Evolutionary conservation across 116 monocot species (phyloP), one percentile per base, ranked within the genome.

Genomic region (Papilionanthe hybrid): DNA sequence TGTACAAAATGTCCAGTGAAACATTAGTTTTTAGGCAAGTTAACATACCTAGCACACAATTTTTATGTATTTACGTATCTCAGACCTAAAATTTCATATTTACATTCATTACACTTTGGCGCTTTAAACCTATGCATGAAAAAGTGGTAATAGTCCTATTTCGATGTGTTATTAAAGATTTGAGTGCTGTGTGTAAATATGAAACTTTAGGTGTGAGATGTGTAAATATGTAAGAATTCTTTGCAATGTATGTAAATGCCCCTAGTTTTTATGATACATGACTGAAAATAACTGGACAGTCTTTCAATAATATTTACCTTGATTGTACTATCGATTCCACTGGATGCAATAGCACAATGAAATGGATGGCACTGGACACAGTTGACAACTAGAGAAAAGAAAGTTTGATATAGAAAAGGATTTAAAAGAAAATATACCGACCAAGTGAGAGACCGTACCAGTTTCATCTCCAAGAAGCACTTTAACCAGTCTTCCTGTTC

Each of bases 321-420:
- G 42, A 97, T 88, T 48, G 97, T 94, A 82, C 79, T 88, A 82
- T 97, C 97, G 76, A 97, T 97, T 57, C 97, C 97, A 72, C 97
- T 97, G 53, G 97, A 92, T 72, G 97, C 97, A 83, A 97, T 80
- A 78, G 87, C 87, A 81, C 90, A 94, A 84, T 97, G 92, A 83
- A 84, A 92, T 48, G 97, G 97, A 91, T 97, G 97, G 69, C 93
- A 92, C 81, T 97, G 97, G 79, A 97, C 84, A 79, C 97, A 97
- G 66, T 97, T 97, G 44, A 97, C 97, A 86, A 97, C 97, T 97
- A 85, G 19, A 85, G 72, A 86, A 49, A 76, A 48, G 28, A 8
- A 72, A 65, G 27, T 76, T 55, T 81, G 27, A 81, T 53, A 25
- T 43, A 60, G 55, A 32, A 73, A 19, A 13, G 22, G 18, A 44